phyloP scores from a whole-genome alignment of 306 rosid species.

The Quercus parvula region DNA sequence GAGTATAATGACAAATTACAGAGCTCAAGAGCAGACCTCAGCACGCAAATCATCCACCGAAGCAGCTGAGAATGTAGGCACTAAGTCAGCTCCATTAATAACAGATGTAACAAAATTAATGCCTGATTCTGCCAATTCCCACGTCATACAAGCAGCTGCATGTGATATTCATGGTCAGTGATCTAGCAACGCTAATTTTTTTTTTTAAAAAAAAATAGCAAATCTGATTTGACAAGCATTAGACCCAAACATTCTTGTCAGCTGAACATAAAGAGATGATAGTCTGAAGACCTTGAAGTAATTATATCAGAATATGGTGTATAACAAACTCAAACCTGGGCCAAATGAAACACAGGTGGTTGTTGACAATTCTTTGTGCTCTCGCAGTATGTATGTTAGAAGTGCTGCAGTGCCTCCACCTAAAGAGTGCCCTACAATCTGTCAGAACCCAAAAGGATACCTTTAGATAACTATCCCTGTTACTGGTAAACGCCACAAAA shows the following conservation, averaged over 20 bases:
- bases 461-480: not conserved
- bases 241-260: not conserved
- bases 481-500: slow-evolving; percentile 6
- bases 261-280: slow-evolving; percentile 5
- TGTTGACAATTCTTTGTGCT: slow-evolving; percentile 72
- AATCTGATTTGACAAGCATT: not conserved
- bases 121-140: slow-evolving; percentile 97
- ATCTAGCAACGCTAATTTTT: slow-evolving; percentile 3
- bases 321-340: slow-evolving; percentile 57
- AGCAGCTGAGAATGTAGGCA: slow-evolving; percentile 96
- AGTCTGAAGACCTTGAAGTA: not conserved
- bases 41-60: slow-evolving; percentile 90
- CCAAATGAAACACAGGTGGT: slow-evolving; percentile 86
- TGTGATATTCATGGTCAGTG: slow-evolving; percentile 26
- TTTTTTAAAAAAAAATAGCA: not conserved
- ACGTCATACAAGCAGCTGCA: slow-evolving; percentile 99
- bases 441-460: slow-evolving; percentile 5
- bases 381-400: slow-evolving; percentile 82
- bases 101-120: slow-evolving; percentile 69
- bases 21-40: slow-evolving; percentile 56
- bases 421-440: slow-evolving; percentile 97
- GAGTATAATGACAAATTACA: not conserved
- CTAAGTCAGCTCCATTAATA: slow-evolving; percentile 92
- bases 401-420: slow-evolving; percentile 99
- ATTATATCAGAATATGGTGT: slow-evolving; percentile 1